Evolutionary conservation across 2,329 filamentous ascomycete genomes (phyloP).

Genomic region (Aspergillus neoniger): DNA sequence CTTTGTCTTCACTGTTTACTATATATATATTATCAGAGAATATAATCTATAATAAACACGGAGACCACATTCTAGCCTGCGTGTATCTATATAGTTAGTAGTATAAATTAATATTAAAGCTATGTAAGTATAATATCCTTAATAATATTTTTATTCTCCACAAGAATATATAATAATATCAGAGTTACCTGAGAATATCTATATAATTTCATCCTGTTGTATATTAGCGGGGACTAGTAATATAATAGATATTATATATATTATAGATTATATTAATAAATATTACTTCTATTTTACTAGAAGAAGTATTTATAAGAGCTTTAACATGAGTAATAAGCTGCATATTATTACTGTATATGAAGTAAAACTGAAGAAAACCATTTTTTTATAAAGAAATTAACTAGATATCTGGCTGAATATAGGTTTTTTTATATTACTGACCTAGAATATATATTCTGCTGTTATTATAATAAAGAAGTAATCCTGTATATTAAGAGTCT

Average conservation of each 20-base stretch:
- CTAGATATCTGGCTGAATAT: not conserved
- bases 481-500: not conserved
- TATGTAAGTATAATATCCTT: not conserved
- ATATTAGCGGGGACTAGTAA: not conserved
- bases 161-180: not conserved
- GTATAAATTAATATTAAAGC: too few relatives aligned
- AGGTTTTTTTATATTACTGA: constrained; percentile 2
- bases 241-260: not conserved
- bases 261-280: not conserved
- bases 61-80: too few relatives aligned
- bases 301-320: not conserved
- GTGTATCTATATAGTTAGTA: too few relatives aligned
- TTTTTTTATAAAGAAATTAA: not conserved
- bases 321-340: not conserved
- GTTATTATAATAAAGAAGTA: not conserved
- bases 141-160: not conserved
- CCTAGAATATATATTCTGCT: not conserved
- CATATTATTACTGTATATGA: not conserved
- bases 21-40: too few relatives aligned
- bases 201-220: not conserved
- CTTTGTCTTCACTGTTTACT: too few relatives aligned
- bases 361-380: not conserved
- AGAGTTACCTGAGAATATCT: not conserved
- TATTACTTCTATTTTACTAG: not conserved
- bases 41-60: too few relatives aligned